phyloP scores from a whole-genome alignment of 2,329 filamentous ascomycete genomes.

The Ascocoryne sarcoides region DNA sequence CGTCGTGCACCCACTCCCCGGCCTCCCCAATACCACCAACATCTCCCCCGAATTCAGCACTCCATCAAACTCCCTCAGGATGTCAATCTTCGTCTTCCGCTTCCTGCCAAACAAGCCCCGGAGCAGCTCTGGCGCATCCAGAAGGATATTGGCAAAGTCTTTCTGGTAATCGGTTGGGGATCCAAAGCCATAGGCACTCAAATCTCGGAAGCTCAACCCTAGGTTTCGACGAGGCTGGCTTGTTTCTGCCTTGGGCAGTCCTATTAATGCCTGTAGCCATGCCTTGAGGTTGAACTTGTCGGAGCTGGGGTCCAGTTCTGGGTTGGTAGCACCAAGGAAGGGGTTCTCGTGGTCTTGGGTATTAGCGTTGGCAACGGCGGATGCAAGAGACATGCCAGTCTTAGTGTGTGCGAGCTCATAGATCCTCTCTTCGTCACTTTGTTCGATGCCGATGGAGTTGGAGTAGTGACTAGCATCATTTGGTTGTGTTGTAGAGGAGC shows the following conservation, averaged over 20 bases:
- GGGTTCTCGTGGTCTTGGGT: not conserved
- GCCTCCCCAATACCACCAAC: slow-evolving; percentile 57
- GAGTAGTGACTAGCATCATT: not conserved
- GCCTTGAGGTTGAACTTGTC: not conserved
- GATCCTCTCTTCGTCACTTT: not conserved
- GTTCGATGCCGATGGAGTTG: not conserved
- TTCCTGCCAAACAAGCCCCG: not conserved
- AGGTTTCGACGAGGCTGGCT: not conserved
- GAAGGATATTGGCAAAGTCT: not conserved
- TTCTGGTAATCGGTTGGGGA: not conserved
- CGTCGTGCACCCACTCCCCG: slow-evolving; percentile 53
- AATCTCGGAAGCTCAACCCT: not conserved
- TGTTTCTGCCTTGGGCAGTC: not conserved
- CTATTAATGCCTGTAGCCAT: not conserved
- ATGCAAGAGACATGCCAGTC: not conserved
- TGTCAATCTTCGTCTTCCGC: not conserved
- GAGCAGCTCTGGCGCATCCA: not conserved
- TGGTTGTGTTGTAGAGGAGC: not conserved
- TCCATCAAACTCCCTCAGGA: slow-evolving; percentile 35
- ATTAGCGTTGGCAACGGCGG: not conserved
- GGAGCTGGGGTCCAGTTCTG: not conserved
- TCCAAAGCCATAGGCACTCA: not conserved
- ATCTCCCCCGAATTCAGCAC: slow-evolving; percentile 54
- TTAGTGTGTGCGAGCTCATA: not conserved
- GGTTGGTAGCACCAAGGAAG: not conserved